Percentiles rank a stretch among this genome's conserved stretches.
These are phyloP conservation scores for Claviceps pazoutovae DNA, from an alignment of 2,329 filamentous ascomycete species.

Conservation along the genomic window DNA sequence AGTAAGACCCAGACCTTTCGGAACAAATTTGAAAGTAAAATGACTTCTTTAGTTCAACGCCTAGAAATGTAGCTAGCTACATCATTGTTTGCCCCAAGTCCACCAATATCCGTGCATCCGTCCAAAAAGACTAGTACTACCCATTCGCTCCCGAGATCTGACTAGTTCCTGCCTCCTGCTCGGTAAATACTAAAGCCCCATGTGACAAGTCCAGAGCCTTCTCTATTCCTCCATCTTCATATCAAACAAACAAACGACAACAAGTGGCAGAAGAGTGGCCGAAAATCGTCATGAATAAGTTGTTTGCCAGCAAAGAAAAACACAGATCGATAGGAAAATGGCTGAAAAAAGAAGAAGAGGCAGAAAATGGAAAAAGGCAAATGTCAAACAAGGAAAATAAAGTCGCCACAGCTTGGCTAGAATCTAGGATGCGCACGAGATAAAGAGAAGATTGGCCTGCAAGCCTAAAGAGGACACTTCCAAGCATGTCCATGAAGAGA, in stretches of 20 bases:
- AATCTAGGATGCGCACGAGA: conserved; percentile 22
- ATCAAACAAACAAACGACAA: not conserved
- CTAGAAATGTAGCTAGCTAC: conserved; percentile 5
- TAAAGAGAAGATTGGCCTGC: conserved; percentile 10
- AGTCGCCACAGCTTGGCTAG: conserved; percentile 16
- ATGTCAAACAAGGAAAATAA: conserved; percentile 9
- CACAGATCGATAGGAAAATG: not conserved
- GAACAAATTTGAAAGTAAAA: too few species aligned
- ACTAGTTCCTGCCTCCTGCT: not conserved
- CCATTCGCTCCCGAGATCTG: not conserved
- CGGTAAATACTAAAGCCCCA: too few species aligned
- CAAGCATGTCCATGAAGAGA: conserved; percentile 18
- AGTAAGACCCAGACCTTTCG: too few species aligned
- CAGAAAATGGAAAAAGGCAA: conserved; percentile 4
- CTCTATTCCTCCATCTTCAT: not conserved
- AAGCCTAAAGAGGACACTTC: conserved; percentile 15
- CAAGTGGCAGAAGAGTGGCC: not conserved
- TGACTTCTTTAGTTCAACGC: too few species aligned
- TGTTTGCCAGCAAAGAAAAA: conserved; percentile 11
- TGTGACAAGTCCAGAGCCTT: not conserved
- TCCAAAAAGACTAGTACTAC: not conserved
- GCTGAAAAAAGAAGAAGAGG: conserved; percentile 11
- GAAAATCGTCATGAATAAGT: conserved; percentile 13
- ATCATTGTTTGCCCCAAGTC: not conserved
- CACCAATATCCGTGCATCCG: not conserved